A percentile compares a stretch with the other conserved stretches of the same genome.
Evolutionary conservation across 163 green algal species (phyloP).

Genomic region (Chlorella variabilis): DNA sequence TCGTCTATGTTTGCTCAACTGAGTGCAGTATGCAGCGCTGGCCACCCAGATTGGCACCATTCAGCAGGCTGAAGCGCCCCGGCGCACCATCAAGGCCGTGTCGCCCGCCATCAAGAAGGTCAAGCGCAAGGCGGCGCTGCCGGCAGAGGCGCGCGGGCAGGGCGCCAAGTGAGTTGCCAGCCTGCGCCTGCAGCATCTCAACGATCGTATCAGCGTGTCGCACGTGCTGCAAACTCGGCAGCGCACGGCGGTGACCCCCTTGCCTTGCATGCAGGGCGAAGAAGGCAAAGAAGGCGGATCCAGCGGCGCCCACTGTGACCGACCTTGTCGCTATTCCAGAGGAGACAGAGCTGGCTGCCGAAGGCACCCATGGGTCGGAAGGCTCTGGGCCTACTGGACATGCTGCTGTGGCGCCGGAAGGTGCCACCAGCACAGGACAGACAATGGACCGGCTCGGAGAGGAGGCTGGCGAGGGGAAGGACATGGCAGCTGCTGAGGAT

Average conservation of each 20-base stretch:
- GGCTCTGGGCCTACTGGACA: neutral
- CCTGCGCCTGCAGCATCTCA: too few relatives aligned
- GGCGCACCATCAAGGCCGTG: conserved; percentile 43
- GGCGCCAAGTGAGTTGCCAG: neutral
- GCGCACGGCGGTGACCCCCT: neutral
- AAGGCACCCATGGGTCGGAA: neutral
- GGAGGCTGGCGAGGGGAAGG: neutral
- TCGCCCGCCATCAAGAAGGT: conserved; percentile 39
- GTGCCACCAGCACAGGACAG: neutral
- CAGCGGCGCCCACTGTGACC: neutral
- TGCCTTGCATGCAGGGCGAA: conserved; percentile 26
- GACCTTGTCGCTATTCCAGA: conserved; percentile 11
- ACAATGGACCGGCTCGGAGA: neutral
- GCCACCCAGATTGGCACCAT: conserved; percentile 72
- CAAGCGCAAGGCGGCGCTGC: conserved; percentile 42
- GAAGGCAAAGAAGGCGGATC: conserved; percentile 9
- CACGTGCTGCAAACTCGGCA: neutral
- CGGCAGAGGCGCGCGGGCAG: conserved; percentile 28
- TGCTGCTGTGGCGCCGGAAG: neutral
- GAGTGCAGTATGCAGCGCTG: conserved; percentile 60
- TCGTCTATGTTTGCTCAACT: neutral
- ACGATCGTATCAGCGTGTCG: too few relatives aligned
- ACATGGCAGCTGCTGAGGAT: neutral
- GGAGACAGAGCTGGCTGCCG: neutral
- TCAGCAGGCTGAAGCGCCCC: conserved; percentile 42